Base-by-base conservation (phyloP, 75 land plant genomes). In the Selaginella tamariscina region DNA sequence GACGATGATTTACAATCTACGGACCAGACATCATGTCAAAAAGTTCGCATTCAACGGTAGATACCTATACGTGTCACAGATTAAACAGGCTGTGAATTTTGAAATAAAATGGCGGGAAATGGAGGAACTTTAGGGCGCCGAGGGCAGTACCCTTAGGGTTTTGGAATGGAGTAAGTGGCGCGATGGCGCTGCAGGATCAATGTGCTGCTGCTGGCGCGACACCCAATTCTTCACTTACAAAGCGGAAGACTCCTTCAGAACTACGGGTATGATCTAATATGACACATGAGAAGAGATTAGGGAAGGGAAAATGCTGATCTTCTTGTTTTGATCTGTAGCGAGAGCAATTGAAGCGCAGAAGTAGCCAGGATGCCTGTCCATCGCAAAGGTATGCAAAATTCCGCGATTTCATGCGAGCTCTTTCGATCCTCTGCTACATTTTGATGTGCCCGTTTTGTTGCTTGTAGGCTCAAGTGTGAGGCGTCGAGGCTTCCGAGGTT, bases 401-500 rank as follows among this genome's bases (percentile, higher is more conserved):
- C 15, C 11, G 49, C 5, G 5, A 39, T 39, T 39, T 2, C 60
- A 70, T 1, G 68, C 54, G 29, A 24, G 11, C 5, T 39, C n/a
- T 24, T 44, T 54, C n/a, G 65, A 56, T 30, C 24, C 30, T 55
- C 39, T 30, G 68, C 66, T 73, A n/a, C n/a, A n/a, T 54, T 71
- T 65, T 64, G 55, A 44, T 71, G 24, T 33, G n/a, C 5, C 0
- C 27, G 32, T 33, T 26, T 64, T 44, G 49, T 22, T 18, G 1
- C 33, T 67, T 54, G 21, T 56, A 24, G 56, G 26, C 24, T 0
- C 32, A 83, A 74, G 55, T 66, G 66, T 26, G 78, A 78, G 15
- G 32, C 64, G 15, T 39, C 67, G 0, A 71, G 76, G 54, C 55
- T 33, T n/a, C 78, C 86, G 22, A 79, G 77, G 66, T 81, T 79